Conservation (phyloP, 2,329 filamentous ascomycete genomes). For the Colletotrichum sublineola region DNA sequence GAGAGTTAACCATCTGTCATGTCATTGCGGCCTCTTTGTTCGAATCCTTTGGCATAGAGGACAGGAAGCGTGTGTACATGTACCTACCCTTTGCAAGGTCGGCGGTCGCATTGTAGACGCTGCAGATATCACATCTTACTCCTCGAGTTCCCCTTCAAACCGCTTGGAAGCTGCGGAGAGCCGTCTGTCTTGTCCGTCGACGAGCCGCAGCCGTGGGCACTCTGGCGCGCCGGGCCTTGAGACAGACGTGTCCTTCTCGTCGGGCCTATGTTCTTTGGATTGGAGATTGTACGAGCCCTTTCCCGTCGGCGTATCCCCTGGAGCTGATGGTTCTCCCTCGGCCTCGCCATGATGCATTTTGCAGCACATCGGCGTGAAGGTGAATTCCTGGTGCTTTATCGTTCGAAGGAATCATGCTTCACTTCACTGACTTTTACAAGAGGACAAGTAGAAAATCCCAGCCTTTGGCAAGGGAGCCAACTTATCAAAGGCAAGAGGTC, state of each 20-base stretch:
- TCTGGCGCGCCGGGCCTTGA: neutral
- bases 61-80: neutral
- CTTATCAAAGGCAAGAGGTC: too few relatives aligned
- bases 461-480: too few relatives aligned
- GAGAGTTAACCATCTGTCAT: neutral
- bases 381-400: too few relatives aligned
- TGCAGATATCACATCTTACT: neutral
- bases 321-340: neutral
- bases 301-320: too few relatives aligned
- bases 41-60: neutral
- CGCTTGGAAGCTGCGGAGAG: too few relatives aligned
- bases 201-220: constrained; percentile 2
- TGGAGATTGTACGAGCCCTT: too few relatives aligned
- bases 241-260: neutral
- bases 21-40: neutral
- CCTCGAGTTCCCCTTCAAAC: too few relatives aligned
- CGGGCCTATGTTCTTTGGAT: neutral
- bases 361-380: too few relatives aligned
- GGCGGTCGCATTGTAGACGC: neutral
- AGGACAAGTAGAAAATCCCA: too few relatives aligned
- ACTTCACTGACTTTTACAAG: too few relatives aligned
- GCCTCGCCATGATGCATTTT: too few relatives aligned
- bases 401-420: too few relatives aligned
- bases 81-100: neutral
- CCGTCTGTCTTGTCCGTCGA: neutral